Conservation (phyloP, 2,329 filamentous ascomycete species). For the Ophiostoma sp. region DNA sequence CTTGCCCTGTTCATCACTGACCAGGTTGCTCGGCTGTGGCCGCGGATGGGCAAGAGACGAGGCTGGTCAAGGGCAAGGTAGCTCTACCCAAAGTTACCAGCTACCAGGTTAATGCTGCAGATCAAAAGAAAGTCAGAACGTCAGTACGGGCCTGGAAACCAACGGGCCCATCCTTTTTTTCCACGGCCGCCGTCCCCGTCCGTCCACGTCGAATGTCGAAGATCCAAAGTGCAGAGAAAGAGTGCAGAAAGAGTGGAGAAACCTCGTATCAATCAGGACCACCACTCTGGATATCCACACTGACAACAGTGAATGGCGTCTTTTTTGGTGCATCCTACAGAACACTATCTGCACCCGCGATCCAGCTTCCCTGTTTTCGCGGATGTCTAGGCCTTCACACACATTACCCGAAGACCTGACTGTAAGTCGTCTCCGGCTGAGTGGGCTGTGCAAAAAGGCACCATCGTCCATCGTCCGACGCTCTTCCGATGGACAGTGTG, state of each 20-base stretch:
- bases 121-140: background rate
- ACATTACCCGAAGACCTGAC: too few species aligned
- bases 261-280: conserved; percentile 12
- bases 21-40: background rate
- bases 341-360: background rate
- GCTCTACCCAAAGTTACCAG: background rate
- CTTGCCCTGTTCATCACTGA: background rate
- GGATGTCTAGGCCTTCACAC: background rate
- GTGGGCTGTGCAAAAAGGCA: conserved; percentile 3
- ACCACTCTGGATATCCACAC: background rate
- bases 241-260: background rate
- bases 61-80: background rate
- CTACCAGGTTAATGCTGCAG: background rate
- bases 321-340: background rate
- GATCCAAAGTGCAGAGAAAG: background rate
- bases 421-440: too few species aligned
- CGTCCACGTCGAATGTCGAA: background rate
- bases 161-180: background rate
- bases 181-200: background rate
- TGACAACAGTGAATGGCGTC: background rate
- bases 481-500: background rate
- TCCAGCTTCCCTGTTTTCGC: background rate
- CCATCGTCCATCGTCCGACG: background rate
- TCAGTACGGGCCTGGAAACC: background rate
- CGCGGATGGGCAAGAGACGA: background rate